Base-by-base conservation (phyloP, 169 alveolate genomes). In the Eimeria zaria region DNA sequence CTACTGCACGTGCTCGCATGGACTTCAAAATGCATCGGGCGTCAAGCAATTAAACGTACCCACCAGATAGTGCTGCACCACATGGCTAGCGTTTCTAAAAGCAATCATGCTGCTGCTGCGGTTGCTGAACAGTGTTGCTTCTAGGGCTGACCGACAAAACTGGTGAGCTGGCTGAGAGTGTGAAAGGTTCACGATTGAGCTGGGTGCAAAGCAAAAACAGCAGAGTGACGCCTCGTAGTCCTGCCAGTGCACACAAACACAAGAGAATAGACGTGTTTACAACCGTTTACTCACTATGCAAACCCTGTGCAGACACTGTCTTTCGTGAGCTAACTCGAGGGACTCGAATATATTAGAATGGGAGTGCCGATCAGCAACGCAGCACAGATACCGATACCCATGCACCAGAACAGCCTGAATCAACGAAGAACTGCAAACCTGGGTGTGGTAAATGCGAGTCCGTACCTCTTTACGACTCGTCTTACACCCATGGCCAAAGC, bases 391-490 rank as follows among this genome's bases (percentile, higher is more conserved):
- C 41, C 22, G 41, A 69, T 69, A n/a, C 80, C 30, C 24, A 36
- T 36, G 48, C 74, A 64, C 6, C 39, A 64, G 20, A 64, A n/a
- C 51, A 36, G 11, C 30, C 80, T 30, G 46, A 7, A 7, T 3
- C 36, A 30, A 33, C 51, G 0, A 69, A 33, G 80, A 1, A 4
- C 7, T 30, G 51, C 51, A 33, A 22, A 62, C 0, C 78, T 1
- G 51, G 48, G 11, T n/a, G 30, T 2, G 24, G 22, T 67, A 16
- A 30, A 36, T 33, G 2, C 36, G 80, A 46, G 12, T 33, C 80
- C 80, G 27, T 41, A 85, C 93, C 93, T 58, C 30, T 62, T 85
- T 33, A 39, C 46, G 24, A 53, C 81, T 36, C 93, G 76, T 85
- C 76, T n/a, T 39, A 41, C 7, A 7, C 81, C 76, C 62, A 85